Percentiles rank a stretch among this genome's conserved stretches.
Evolutionary conservation across 345 rosid species (phyloP).

Genomic region (Linum trigynum): DNA sequence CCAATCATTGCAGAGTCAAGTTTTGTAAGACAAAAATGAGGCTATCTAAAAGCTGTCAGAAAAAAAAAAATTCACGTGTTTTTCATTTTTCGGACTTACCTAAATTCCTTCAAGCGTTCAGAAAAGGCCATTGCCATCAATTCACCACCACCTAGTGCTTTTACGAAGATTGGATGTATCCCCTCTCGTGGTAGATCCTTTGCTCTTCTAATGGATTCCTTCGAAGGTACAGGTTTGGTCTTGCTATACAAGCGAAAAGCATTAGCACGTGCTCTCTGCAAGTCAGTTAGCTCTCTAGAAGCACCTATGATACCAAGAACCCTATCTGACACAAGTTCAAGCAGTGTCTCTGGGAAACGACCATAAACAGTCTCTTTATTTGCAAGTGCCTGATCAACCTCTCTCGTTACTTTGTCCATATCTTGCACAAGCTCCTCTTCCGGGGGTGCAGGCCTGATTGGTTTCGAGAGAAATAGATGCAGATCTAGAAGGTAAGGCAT

Average conservation of each 20-base stretch:
- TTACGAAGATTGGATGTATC: constrained; percentile 77
- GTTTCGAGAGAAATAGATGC: constrained; percentile 86
- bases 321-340: constrained; percentile 80
- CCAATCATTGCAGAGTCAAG: constrained; percentile 18
- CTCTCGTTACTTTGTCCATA: constrained; percentile 59
- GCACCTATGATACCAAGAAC: constrained; percentile 60
- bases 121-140: constrained; percentile 84
- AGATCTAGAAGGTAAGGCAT: constrained; percentile 86
- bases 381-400: constrained; percentile 61
- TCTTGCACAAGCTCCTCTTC: constrained; percentile 88
- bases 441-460: constrained; percentile 75
- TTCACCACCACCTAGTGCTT: constrained; percentile 72
- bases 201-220: constrained; percentile 79
- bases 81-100: constrained; percentile 31
- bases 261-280: constrained; percentile 68
- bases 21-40: not conserved
- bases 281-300: constrained; percentile 60
- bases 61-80: not conserved
- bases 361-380: constrained; percentile 89
- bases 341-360: constrained; percentile 72
- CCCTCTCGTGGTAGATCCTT: constrained; percentile 81
- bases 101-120: constrained; percentile 73
- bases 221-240: constrained; percentile 77
- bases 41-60: not conserved
- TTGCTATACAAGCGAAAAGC: constrained; percentile 85